Percentiles rank a stretch among this genome's conserved stretches.
These are phyloP conservation scores for Microcos paniculata DNA, from an alignment of 345 rosid genomes.

Conservation along the genomic window DNA sequence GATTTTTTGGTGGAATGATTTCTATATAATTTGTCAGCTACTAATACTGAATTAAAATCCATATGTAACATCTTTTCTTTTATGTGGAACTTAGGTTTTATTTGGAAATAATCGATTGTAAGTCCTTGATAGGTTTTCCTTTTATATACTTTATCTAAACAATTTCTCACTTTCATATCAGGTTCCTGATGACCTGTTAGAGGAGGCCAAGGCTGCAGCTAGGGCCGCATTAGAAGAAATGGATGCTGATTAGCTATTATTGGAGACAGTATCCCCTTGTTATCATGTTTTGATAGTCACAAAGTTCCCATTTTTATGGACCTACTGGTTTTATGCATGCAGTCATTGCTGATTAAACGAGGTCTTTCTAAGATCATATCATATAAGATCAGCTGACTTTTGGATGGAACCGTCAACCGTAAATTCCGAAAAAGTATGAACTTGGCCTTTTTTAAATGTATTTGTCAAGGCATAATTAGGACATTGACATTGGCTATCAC, in stretches of 20 bases:
- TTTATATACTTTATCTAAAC: neutral
- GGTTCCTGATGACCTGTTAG: slow-evolving; percentile 89
- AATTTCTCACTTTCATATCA: slow-evolving; percentile 16
- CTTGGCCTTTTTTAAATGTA: neutral
- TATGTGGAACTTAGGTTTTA: neutral
- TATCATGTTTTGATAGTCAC: neutral
- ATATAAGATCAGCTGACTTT: neutral
- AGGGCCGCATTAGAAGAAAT: slow-evolving; percentile 86
- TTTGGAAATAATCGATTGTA: neutral
- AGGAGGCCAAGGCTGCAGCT: slow-evolving; percentile 94
- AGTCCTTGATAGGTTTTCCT: neutral
- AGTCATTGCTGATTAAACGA: slow-evolving; percentile 9
- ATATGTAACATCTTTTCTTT: neutral
- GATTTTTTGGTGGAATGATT: neutral
- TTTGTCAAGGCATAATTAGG: neutral
- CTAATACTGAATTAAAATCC: neutral
- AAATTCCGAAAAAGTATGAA: neutral
- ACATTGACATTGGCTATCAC: neutral
- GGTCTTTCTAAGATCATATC: neutral
- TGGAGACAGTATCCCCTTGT: neutral
- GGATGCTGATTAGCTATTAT: slow-evolving; percentile 78
- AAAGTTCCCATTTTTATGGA: neutral
- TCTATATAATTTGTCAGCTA: neutral
- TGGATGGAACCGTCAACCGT: neutral
- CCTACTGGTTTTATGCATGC: neutral